Percentiles rank a stretch among this genome's conserved stretches.
These are phyloP conservation scores for Arachis hypogaea DNA, from an alignment of 306 rosid species.

Conservation along the genomic window DNA sequence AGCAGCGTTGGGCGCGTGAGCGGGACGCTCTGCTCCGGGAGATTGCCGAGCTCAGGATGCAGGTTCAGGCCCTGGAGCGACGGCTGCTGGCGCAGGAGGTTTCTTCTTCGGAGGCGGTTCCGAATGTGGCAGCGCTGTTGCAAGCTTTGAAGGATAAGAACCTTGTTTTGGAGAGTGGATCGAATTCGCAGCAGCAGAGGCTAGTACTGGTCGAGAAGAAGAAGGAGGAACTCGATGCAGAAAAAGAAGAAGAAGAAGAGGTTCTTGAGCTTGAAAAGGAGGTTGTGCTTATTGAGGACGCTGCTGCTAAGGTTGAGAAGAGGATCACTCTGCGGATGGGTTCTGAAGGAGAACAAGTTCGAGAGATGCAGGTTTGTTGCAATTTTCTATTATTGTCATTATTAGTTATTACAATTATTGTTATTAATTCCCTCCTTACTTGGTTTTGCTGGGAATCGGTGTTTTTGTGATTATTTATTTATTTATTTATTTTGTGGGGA, in stretches of 20 bases:
- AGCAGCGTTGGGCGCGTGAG: conserved; percentile 75
- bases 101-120: conserved; percentile 49
- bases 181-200: conserved; percentile 39
- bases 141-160: conserved; percentile 73
- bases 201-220: conserved; percentile 51
- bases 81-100: conserved; percentile 43
- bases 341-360: conserved; percentile 86
- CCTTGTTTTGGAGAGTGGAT: conserved; percentile 58
- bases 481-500: background rate
- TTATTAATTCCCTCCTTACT: background rate
- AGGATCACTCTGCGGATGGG: conserved; percentile 56
- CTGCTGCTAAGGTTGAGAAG: conserved; percentile 37
- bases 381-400: background rate
- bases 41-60: conserved; percentile 67
- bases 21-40: conserved; percentile 69
- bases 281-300: conserved; percentile 51
- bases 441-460: conserved; percentile 6
- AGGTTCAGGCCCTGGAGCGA: conserved; percentile 59
- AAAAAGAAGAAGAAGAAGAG: conserved; percentile 38
- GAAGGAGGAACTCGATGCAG: conserved; percentile 35
- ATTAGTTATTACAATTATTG: too few species aligned
- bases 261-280: conserved; percentile 46
- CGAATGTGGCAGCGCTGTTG: conserved; percentile 55
- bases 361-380: conserved; percentile 74
- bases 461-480: background rate